phyloP scores from a whole-genome alignment of 352 stramenopile species.

The Globisporangium echinulatum region DNA sequence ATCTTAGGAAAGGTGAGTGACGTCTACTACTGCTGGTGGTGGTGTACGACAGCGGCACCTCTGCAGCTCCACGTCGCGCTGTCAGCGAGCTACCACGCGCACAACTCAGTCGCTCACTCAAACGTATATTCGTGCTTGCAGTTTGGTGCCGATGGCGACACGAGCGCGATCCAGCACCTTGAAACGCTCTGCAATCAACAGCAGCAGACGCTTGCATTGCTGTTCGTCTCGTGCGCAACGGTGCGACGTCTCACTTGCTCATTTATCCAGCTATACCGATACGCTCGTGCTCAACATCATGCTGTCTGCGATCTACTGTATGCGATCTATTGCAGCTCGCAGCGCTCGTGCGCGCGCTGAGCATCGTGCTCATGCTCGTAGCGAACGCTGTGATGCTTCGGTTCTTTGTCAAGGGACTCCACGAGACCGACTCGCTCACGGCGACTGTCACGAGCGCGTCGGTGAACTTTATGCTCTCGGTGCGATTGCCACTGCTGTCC shows the following conservation, averaged over 20 bases:
- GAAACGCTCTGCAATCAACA: slow-evolving; percentile 9
- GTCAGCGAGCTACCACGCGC: no score
- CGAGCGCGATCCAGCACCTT: slow-evolving; percentile 16
- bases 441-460: slow-evolving; percentile 76
- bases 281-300: no score
- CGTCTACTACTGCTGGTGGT: not conserved
- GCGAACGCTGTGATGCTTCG: slow-evolving; percentile 73
- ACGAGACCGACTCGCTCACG: slow-evolving; percentile 83
- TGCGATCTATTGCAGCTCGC: slow-evolving; percentile 12
- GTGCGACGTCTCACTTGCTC: not conserved
- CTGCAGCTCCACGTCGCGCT: no score
- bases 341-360: slow-evolving; percentile 32
- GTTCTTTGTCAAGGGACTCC: slow-evolving; percentile 75
- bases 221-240: slow-evolving; percentile 5
- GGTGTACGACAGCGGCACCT: not conserved
- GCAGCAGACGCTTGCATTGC: slow-evolving; percentile 1
- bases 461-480: slow-evolving; percentile 79
- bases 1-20: slow-evolving; percentile 43
- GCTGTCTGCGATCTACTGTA: not conserved
- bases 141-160: slow-evolving; percentile 23
- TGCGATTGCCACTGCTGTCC: slow-evolving; percentile 8
- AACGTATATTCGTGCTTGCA: not conserved
- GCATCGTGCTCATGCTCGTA: slow-evolving; percentile 63
- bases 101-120: not conserved
- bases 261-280: no score